These are phyloP conservation scores for Volvox carteri DNA, from an alignment of 163 green algal species.

Conservation along the genomic window DNA sequence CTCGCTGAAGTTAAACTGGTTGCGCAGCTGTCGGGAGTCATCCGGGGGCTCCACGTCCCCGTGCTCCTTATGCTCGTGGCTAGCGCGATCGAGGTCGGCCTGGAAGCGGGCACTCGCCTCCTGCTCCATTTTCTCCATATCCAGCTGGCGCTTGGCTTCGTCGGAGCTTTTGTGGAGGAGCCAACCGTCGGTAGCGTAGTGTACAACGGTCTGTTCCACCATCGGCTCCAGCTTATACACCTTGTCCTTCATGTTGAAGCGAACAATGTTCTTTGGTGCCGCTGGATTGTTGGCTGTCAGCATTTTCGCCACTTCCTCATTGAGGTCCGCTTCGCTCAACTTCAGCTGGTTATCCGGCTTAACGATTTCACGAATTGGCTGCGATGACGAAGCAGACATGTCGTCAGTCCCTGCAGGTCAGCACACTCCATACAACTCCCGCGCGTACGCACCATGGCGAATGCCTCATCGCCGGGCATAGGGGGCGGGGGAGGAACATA, in stretches of 20 bases:
- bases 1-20: slow-evolving; percentile 96
- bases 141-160: slow-evolving; percentile 85
- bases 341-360: slow-evolving; percentile 84
- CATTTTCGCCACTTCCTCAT: slow-evolving; percentile 90
- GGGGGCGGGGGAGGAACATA: slow-evolving; percentile 70
- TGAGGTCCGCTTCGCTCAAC: slow-evolving; percentile 84
- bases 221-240: slow-evolving; percentile 87
- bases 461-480: slow-evolving; percentile 78
- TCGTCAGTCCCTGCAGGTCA: neutral
- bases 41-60: slow-evolving; percentile 74
- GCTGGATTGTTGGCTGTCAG: slow-evolving; percentile 91
- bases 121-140: slow-evolving; percentile 81
- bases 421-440: neutral
- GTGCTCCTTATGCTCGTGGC: slow-evolving; percentile 65
- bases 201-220: slow-evolving; percentile 88
- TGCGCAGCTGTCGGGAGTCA: slow-evolving; percentile 86
- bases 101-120: slow-evolving; percentile 70
- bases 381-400: neutral
- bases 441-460: slow-evolving; percentile 71
- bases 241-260: slow-evolving; percentile 87
- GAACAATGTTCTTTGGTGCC: slow-evolving; percentile 86
- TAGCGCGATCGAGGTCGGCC: slow-evolving; percentile 70
- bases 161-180: slow-evolving; percentile 85
- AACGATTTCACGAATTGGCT: slow-evolving; percentile 84
- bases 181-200: slow-evolving; percentile 88